These are phyloP conservation scores for Colletotrichum viniferum DNA, from an alignment of 2,329 filamentous ascomycete species.

Conservation along the genomic window DNA sequence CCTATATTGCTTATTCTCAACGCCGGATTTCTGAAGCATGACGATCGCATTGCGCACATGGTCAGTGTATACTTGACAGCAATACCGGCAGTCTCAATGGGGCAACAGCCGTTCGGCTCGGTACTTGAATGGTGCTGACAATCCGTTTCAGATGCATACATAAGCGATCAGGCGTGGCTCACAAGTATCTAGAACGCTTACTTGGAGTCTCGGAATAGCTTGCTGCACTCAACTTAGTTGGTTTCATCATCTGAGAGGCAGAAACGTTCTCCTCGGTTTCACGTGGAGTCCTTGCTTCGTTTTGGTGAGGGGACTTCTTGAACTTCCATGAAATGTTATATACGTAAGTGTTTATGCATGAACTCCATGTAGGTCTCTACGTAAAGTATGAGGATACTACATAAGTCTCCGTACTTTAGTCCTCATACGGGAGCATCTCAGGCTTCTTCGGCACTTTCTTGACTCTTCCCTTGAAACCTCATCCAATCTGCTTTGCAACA, in stretches of 20 bases:
- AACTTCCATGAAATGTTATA: neutral
- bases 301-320: neutral
- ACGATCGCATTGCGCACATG: neutral
- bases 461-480: conserved; percentile 54
- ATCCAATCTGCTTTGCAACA: conserved; percentile 58
- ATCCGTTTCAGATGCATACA: neutral
- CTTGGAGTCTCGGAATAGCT: neutral
- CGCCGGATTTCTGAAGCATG: neutral
- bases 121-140: neutral
- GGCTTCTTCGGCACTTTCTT: neutral
- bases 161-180: neutral
- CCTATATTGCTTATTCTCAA: neutral
- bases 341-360: no score
- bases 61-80: neutral
- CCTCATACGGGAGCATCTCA: neutral
- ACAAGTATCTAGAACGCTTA: neutral
- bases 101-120: neutral
- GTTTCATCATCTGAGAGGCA: neutral
- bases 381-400: neutral
- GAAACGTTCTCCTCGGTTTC: neutral
- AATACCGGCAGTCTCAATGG: neutral
- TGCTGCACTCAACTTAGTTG: neutral
- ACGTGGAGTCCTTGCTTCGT: neutral
- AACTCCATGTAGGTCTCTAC: neutral
- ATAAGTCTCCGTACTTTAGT: neutral